Base-by-base conservation (phyloP, 2,329 filamentous ascomycete species). In the Tolypocladium ophioglossoides region DNA sequence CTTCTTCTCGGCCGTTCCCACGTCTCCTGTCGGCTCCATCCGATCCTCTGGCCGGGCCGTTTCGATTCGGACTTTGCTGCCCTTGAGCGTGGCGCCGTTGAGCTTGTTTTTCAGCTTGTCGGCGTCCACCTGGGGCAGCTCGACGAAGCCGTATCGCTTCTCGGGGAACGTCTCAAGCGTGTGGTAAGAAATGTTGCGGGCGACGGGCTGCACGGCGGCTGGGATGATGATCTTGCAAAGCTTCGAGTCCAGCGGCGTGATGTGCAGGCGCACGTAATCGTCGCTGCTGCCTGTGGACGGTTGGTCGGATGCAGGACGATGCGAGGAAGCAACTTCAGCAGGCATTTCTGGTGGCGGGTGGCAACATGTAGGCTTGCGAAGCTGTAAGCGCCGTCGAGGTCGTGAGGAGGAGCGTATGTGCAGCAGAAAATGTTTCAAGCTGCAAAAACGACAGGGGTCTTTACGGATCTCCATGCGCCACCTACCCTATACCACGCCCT, bases 81-180 rank as follows among this genome's bases (percentile, higher is more conserved):
- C 94, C 66, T 87, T 94, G 54, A 99, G 73, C 27, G 89, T 86
- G 2, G 86, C 82, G 35, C 92, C 92, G 75, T 96, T 88, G 51
- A 97, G 78, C 73, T 94, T 97, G 73, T 87, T 92, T 73, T 85
- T 90, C 53, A 97, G 72, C 70, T 91, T 95, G n/a, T 92, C 87
- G 11, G 92, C 94, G 60, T 95, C 91, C 70, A 83, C 81, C 3
- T 68, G 72, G 0, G 91, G 91, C 39, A 99, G 72, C 49, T 95
- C 91, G 56, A 97, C 77, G 72, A 88, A 99, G 54, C 92, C 94
- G 82, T 90, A 99, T 52, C 82, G 85, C 66, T 83, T 87, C 60
- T 99, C 94, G 16, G 92, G 92, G 59, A 95, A 96, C 0, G 91
- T 91, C 65, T 90, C 82, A 60, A 96, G 73, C 6, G 77, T 76